Conservation (phyloP, 176 grass and related monocot genomes). For the Chloris gayana region DNA sequence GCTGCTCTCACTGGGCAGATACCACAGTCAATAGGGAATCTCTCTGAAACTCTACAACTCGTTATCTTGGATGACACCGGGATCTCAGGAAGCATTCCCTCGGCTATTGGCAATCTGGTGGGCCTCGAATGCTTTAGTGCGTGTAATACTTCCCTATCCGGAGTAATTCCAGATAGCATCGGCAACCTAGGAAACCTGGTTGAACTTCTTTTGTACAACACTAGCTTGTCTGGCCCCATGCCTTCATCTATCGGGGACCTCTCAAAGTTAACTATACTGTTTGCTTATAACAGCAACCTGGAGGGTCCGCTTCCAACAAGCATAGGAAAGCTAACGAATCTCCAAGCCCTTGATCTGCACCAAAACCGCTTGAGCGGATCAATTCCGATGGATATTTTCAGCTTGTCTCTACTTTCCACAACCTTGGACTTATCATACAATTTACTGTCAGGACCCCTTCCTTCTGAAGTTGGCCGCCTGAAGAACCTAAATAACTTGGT, state of each 20-base stretch:
- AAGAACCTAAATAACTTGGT: background rate
- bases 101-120: background rate
- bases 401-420: background rate
- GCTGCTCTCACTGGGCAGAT: slow-evolving; percentile 2
- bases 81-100: slow-evolving; percentile 14
- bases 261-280: background rate
- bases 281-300: background rate
- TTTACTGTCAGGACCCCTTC: background rate
- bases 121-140: background rate
- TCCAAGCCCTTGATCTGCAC: background rate
- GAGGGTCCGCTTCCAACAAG: slow-evolving; percentile 12
- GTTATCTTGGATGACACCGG: background rate
- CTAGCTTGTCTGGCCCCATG: background rate
- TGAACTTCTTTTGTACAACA: background rate
- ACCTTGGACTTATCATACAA: slow-evolving; percentile 6
- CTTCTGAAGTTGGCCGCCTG: slow-evolving; percentile 16
- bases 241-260: slow-evolving; percentile 1
- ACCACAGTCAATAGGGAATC: background rate
- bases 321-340: background rate
- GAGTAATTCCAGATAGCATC: slow-evolving; percentile 16
- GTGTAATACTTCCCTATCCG: background rate
- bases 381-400: background rate
- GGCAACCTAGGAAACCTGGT: slow-evolving; percentile 10
- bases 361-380: background rate
- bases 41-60: background rate